Conservation (phyloP, 2,329 filamentous ascomycete genomes). For the Davidsoniella virescens region DNA sequence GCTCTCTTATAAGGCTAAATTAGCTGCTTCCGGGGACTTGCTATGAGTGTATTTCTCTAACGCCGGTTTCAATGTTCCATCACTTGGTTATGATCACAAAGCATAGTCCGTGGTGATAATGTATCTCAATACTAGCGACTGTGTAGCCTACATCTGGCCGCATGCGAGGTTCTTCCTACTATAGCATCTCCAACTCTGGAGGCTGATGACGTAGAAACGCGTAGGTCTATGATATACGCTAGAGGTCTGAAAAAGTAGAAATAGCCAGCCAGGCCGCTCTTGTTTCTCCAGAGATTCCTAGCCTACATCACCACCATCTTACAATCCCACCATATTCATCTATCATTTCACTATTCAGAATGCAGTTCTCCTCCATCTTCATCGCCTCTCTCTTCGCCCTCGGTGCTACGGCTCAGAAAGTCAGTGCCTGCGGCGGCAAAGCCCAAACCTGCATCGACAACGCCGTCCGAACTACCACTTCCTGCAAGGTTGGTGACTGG, state of each 20-base stretch:
- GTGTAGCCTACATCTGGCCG: too few relatives aligned
- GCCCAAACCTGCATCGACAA: slow-evolving; percentile 8
- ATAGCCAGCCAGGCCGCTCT: neutral
- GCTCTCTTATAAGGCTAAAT: too few relatives aligned
- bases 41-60: too few relatives aligned
- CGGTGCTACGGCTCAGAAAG: neutral
- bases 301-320: neutral
- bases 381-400: neutral
- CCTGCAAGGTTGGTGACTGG: slow-evolving; percentile 3
- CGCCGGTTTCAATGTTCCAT: too few relatives aligned
- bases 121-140: too few relatives aligned
- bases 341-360: neutral
- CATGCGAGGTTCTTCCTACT: too few relatives aligned
- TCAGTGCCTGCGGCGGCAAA: slow-evolving; percentile 1
- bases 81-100: too few relatives aligned
- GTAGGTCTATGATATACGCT: too few relatives aligned
- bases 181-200: too few relatives aligned
- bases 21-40: neutral
- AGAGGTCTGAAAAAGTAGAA: neutral
- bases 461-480: neutral
- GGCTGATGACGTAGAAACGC: too few relatives aligned
- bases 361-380: slow-evolving; percentile 5
- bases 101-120: too few relatives aligned
- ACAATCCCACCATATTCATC: neutral
- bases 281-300: too few relatives aligned